phyloP scores from a whole-genome alignment of 306 rosid species.

The Fragaria vesca region DNA sequence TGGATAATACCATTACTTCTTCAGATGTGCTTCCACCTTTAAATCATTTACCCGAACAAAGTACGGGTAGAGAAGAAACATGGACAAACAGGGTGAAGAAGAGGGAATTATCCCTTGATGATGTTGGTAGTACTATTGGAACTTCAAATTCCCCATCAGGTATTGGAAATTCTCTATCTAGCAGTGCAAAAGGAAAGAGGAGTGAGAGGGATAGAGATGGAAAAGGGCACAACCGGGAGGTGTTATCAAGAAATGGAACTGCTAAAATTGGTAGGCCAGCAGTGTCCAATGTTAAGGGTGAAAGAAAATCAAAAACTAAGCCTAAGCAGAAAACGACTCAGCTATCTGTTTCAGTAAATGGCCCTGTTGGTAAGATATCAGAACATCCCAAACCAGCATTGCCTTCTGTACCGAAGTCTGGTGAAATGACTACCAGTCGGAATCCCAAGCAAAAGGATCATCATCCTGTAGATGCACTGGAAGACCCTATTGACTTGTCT shows the following conservation, averaged over 20 bases:
- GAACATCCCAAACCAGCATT: slow-evolving; percentile 71
- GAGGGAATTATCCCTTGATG: slow-evolving; percentile 94
- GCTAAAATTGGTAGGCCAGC: slow-evolving; percentile 83
- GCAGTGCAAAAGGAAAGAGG: slow-evolving; percentile 95
- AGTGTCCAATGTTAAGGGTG: slow-evolving; percentile 70
- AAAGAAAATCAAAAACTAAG: slow-evolving; percentile 91
- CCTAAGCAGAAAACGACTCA: slow-evolving; percentile 93
- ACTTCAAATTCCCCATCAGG: slow-evolving; percentile 54
- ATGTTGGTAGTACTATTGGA: slow-evolving; percentile 62
- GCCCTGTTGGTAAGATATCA: slow-evolving; percentile 75
- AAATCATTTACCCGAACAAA: slow-evolving; percentile 60
- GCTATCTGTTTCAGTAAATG: slow-evolving; percentile 92
- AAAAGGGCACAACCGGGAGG: slow-evolving; percentile 87
- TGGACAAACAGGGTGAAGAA: slow-evolving; percentile 93
- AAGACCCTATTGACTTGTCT: slow-evolving; percentile 80
- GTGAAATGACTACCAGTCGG: slow-evolving; percentile 45
- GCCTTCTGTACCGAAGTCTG: slow-evolving; percentile 66
- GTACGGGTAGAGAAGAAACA: slow-evolving; percentile 62
- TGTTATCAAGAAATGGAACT: slow-evolving; percentile 79
- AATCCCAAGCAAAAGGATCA: slow-evolving; percentile 65
- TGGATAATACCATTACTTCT: slow-evolving; percentile 57
- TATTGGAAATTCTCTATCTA: slow-evolving; percentile 70
- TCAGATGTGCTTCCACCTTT: slow-evolving; percentile 58
- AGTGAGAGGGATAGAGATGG: slow-evolving; percentile 99
- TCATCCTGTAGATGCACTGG: slow-evolving; percentile 61